These are phyloP conservation scores for Amphichorda felina DNA, from an alignment of 2,329 filamentous ascomycete genomes.

Conservation along the genomic window DNA sequence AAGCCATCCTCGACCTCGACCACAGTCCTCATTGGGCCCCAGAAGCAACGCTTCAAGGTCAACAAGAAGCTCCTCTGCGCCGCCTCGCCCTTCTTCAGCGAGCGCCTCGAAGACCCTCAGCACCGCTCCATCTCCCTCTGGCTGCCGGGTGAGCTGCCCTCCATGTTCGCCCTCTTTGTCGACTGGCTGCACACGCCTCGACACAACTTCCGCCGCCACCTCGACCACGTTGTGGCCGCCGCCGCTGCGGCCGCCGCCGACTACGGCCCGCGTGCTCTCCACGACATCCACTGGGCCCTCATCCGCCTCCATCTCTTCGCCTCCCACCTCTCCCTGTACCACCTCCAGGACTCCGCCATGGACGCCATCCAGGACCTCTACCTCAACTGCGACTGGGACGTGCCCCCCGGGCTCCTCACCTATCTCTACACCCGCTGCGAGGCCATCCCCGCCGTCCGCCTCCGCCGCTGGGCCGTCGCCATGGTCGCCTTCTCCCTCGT, in stretches of 20 bases:
- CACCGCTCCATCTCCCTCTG: constrained; percentile 18
- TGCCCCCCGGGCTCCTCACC: constrained; percentile 35
- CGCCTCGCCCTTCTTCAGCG: constrained; percentile 34
- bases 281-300: constrained; percentile 41
- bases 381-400: constrained; percentile 45
- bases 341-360: constrained; percentile 44
- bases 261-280: constrained; percentile 14
- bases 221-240: constrained; percentile 26
- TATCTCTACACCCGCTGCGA: constrained; percentile 44
- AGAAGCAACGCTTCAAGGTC: constrained; percentile 26
- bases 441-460: constrained; percentile 32
- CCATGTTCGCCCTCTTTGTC: constrained; percentile 41
- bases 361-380: constrained; percentile 48
- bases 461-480: constrained; percentile 47
- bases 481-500: constrained; percentile 47
- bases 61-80: constrained; percentile 32
- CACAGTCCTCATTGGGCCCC: constrained; percentile 29
- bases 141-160: constrained; percentile 33
- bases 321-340: constrained; percentile 32
- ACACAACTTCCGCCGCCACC: constrained; percentile 25
- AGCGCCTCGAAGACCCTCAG: constrained; percentile 26
- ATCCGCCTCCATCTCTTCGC: constrained; percentile 47
- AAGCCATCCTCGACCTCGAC: constrained; percentile 10
- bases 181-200: constrained; percentile 36
- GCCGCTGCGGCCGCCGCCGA: constrained; percentile 14